Conservation (phyloP, 441 rosid species). For the Euphorbia schlechtendalii region DNA sequence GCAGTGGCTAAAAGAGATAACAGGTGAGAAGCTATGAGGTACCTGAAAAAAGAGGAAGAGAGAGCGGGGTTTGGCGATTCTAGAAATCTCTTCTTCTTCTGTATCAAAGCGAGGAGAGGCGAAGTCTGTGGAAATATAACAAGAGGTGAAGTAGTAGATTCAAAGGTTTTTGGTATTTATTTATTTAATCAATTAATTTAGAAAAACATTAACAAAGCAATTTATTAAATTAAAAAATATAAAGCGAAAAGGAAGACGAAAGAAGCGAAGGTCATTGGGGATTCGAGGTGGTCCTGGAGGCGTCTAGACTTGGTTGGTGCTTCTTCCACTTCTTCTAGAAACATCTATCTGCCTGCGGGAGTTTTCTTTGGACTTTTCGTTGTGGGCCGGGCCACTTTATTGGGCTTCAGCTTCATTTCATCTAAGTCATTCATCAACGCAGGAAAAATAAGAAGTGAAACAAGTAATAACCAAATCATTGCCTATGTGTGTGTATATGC, state of each 20-base stretch:
- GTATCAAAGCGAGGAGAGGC: not conserved
- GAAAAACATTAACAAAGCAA: too few species aligned
- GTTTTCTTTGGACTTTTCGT: not conserved
- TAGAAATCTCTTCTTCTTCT: constrained; percentile 10
- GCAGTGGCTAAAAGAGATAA: not conserved
- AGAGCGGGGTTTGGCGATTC: constrained; percentile 1
- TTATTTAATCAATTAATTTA: not conserved
- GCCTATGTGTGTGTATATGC: too few species aligned
- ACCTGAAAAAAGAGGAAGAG: constrained; percentile 7
- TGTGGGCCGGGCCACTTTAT: not conserved
- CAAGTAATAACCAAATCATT: too few species aligned
- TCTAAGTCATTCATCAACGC: too few species aligned
- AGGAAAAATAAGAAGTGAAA: too few species aligned
- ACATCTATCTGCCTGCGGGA: constrained; percentile 13
- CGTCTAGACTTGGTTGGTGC: constrained; percentile 13
- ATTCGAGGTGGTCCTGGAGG: constrained; percentile 19
- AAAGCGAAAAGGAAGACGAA: not conserved
- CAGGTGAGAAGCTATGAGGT: not conserved
- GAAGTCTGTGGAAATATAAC: not conserved
- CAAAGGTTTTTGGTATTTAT: not conserved
- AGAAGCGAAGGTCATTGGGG: not conserved
- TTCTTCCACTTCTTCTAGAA: constrained; percentile 26
- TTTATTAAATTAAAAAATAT: not conserved
- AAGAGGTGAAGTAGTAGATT: not conserved
- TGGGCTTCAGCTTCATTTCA: too few species aligned